Evolutionary conservation across 768 basidiomycete species (phyloP).

Genomic region (Flagelloscypha sp.): DNA sequence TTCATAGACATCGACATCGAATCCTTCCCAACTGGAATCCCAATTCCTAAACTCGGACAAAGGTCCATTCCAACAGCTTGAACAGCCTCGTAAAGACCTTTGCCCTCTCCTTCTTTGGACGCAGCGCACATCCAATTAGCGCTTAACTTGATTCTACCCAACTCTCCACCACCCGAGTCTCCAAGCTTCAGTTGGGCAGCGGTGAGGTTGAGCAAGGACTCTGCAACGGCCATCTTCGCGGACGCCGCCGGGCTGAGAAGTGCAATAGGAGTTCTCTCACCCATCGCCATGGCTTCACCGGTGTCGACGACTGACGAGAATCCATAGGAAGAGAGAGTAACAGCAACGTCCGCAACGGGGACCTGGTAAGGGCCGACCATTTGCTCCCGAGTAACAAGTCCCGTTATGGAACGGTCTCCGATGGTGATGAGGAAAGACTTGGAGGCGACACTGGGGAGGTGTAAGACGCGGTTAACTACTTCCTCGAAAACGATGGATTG

Average conservation of each 20-base stretch:
- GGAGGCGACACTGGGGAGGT: constrained; percentile 85
- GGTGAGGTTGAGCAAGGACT: constrained; percentile 84
- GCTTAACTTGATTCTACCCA: constrained; percentile 83
- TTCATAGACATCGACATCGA: constrained; percentile 99
- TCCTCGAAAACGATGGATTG: constrained; percentile 33
- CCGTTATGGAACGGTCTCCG: constrained; percentile 90
- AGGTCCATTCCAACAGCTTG: constrained; percentile 87
- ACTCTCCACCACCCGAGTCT: no score
- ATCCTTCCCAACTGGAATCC: constrained; percentile 98
- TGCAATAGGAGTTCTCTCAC: constrained; percentile 91
- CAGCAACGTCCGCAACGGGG: constrained; percentile 94
- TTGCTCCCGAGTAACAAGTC: constrained; percentile 91
- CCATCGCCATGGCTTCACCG: constrained; percentile 99
- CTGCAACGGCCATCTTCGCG: constrained; percentile 92
- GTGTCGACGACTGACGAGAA: constrained; percentile 71
- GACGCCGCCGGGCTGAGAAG: constrained; percentile 83
- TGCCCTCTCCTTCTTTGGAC: constrained; percentile 81
- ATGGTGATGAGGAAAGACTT: constrained; percentile 99
- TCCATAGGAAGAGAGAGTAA: constrained; percentile 91
- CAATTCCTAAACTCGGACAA: constrained; percentile 86
- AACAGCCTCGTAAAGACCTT: constrained; percentile 83
- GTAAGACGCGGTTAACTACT: constrained; percentile 72
- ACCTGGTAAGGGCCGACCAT: constrained; percentile 99
- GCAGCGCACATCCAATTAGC: constrained; percentile 99
- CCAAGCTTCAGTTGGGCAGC: constrained; percentile 75